phyloP scores from a whole-genome alignment of 2,329 filamentous ascomycete species.

The Neonectria magnoliae region DNA sequence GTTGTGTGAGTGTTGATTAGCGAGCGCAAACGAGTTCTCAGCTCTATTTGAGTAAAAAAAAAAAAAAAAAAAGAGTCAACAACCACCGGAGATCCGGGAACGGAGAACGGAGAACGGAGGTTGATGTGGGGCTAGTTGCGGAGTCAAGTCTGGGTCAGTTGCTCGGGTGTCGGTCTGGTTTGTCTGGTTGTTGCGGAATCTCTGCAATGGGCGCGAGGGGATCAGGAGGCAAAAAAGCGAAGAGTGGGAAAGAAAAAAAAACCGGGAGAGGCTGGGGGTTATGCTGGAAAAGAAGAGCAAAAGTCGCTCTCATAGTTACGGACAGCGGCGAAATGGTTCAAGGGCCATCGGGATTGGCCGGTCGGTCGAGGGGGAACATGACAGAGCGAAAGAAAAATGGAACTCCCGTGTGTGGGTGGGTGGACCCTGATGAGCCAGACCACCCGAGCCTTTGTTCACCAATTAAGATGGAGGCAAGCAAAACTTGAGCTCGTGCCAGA shows the following conservation, averaged over 20 bases:
- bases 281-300: conserved; percentile 22
- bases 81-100: conserved; percentile 30
- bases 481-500: neutral
- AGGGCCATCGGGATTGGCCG: conserved; percentile 38
- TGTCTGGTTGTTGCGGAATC: neutral
- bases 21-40: neutral
- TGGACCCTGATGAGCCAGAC: conserved; percentile 27
- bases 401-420: conserved; percentile 21
- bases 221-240: conserved; percentile 3
- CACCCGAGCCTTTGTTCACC: conserved; percentile 1
- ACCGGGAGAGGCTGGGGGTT: conserved; percentile 14
- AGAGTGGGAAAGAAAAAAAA: neutral
- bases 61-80: conserved; percentile 10
- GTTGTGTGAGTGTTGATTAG: neutral
- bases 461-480: neutral
- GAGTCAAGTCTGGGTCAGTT: conserved; percentile 18
- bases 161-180: neutral
- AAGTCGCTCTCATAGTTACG: conserved; percentile 31
- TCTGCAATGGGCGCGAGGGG: conserved; percentile 17
- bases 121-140: conserved; percentile 36
- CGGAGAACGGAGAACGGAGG: conserved; percentile 31
- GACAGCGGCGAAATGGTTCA: conserved; percentile 37
- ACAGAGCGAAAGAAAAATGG: conserved; percentile 26
- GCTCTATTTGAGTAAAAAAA: conserved; percentile 15
- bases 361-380: conserved; percentile 36